phyloP scores from a whole-genome alignment of 192 early-diverging fungal genomes.

The Rhizophagus sp. region DNA sequence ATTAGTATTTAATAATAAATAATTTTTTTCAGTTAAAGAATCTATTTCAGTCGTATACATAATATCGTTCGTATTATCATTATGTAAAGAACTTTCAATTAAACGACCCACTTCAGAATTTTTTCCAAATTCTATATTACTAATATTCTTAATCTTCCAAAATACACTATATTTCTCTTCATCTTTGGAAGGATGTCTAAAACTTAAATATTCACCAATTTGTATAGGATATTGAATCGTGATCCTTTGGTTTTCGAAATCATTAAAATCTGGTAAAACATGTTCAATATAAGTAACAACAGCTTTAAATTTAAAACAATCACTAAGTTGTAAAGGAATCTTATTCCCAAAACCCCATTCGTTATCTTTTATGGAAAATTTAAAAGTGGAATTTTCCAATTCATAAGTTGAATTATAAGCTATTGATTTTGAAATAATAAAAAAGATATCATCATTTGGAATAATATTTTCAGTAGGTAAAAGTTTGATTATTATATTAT shows the following conservation, averaged over 20 bases:
- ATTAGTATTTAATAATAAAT: not conserved
- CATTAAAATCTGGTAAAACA: not conserved
- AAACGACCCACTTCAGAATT: not conserved
- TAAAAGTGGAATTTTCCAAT: not conserved
- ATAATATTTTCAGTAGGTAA: not conserved
- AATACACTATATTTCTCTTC: not conserved
- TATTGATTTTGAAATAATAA: not conserved
- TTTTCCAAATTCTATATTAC: not conserved
- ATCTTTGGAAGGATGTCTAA: not conserved
- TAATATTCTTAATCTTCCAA: not conserved
- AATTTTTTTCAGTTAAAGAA: not conserved
- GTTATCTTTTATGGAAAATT: not conserved
- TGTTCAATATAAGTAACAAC: not conserved
- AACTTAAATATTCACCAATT: not conserved
- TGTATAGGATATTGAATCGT: not conserved
- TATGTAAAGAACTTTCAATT: not conserved
- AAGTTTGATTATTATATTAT: not conserved
- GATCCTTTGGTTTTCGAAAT: not conserved
- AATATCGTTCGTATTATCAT: not conserved
- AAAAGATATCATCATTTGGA: not conserved
- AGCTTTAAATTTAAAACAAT: not conserved
- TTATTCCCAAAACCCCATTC: not conserved
- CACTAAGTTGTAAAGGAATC: not conserved
- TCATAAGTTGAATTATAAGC: not conserved
- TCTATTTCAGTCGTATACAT: not conserved